These are phyloP conservation scores for Yamadazyma spencermartinsiae DNA, from an alignment of 1,139 yeast species.

Conservation along the genomic window DNA sequence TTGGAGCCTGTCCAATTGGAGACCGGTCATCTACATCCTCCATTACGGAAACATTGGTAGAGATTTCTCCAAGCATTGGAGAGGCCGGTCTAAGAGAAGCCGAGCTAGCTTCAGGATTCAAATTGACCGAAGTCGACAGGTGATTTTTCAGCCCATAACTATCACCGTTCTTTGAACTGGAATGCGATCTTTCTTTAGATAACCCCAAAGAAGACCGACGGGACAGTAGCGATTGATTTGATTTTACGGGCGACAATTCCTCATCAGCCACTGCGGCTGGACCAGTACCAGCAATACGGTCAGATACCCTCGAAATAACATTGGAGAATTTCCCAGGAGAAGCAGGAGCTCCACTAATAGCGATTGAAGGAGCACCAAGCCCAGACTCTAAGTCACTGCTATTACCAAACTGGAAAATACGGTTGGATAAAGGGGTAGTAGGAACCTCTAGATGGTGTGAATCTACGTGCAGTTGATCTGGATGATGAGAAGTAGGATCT, in stretches of 20 bases:
- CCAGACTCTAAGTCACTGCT: constrained; percentile 15
- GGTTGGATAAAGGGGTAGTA: constrained; percentile 11
- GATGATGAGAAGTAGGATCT: background rate
- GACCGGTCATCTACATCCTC: constrained; percentile 9
- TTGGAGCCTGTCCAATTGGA: background rate
- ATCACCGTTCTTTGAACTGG: constrained; percentile 1
- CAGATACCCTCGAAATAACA: constrained; percentile 37
- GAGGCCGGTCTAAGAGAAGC: background rate
- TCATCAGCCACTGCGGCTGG: constrained; percentile 14
- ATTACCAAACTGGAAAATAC: constrained; percentile 4
- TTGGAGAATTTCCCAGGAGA: constrained; percentile 22
- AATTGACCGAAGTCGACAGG: constrained; percentile 2
- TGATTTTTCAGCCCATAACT: background rate
- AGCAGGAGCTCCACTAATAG: constrained; percentile 11
- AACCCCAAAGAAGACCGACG: constrained; percentile 1
- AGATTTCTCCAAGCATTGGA: background rate
- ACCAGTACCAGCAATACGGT: constrained; percentile 44
- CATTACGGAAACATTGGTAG: constrained; percentile 1
- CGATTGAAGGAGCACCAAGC: constrained; percentile 11
- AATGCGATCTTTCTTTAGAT: background rate
- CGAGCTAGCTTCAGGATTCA: background rate
- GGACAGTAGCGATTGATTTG: background rate
- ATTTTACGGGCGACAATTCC: background rate
- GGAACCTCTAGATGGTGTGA: constrained; percentile 7
- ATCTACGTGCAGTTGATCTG: background rate